Conservation (phyloP, 2,329 filamentous ascomycete genomes). For the Neopestalotiopsis sp. region DNA sequence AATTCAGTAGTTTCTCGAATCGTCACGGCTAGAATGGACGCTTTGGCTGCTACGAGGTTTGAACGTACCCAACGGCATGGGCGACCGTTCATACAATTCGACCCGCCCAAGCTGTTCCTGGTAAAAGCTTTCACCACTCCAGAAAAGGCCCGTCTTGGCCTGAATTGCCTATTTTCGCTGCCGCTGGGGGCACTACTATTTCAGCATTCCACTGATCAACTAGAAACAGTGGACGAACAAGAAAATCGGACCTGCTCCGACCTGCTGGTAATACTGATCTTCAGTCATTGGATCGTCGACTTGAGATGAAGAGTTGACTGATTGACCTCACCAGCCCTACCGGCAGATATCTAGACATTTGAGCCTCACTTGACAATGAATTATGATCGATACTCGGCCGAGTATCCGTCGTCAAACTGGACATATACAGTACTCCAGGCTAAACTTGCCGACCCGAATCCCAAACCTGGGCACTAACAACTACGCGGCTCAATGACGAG, state of each 20-base stretch:
- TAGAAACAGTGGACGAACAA: neutral
- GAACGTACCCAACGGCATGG: neutral
- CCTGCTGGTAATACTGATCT: neutral
- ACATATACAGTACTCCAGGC: neutral
- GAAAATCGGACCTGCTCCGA: neutral
- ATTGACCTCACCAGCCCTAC: neutral
- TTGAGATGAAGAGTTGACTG: neutral
- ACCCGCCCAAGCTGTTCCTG: neutral
- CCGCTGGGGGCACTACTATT: neutral
- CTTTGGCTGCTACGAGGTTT: neutral
- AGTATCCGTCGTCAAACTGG: neutral
- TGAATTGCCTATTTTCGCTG: neutral
- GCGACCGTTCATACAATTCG: neutral
- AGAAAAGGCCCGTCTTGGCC: neutral
- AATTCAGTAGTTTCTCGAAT: conserved; percentile 1
- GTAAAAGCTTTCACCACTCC: neutral
- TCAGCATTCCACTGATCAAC: neutral
- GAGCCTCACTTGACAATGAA: neutral
- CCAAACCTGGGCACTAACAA: neutral
- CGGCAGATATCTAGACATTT: neutral
- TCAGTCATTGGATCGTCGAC: neutral
- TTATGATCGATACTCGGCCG: neutral
- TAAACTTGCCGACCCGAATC: neutral
- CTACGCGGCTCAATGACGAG: neutral
- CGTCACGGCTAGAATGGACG: neutral